Evolutionary conservation across 768 basidiomycete species (phyloP).

Genomic region (Kwoniella sp.): DNA sequence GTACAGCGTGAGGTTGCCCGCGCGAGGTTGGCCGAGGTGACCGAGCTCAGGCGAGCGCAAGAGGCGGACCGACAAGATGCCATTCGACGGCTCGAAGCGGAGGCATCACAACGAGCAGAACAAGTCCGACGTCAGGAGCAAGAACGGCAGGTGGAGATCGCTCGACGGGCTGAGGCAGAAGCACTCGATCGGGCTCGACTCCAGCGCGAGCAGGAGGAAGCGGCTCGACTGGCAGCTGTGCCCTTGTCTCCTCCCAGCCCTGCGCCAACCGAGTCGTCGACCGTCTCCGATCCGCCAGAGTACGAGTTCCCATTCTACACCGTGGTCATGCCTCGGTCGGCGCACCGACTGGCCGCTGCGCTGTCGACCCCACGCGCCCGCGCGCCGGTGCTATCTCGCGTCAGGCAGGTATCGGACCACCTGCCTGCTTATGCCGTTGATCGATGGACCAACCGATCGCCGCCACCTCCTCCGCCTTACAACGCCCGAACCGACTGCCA

Average conservation of each 20-base stretch:
- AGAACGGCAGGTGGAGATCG: not conserved
- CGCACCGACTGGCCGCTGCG: not conserved
- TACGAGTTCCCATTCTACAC: slow-evolving; percentile 22
- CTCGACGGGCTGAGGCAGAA: not conserved
- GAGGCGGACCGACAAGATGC: slow-evolving; percentile 1
- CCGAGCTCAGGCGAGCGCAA: slow-evolving; percentile 2
- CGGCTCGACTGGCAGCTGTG: not conserved
- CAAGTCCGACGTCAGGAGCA: not conserved
- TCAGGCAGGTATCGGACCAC: not conserved
- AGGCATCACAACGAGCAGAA: not conserved
- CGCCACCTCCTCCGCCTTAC: slow-evolving; percentile 39
- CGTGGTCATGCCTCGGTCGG: slow-evolving; percentile 6
- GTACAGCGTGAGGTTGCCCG: not conserved
- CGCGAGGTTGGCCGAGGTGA: slow-evolving; percentile 1
- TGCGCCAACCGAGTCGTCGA: slow-evolving; percentile 5
- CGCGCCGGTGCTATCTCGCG: not conserved
- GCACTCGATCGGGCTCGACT: not conserved
- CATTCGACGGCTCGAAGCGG: not conserved
- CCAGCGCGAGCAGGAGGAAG: slow-evolving; percentile 1
- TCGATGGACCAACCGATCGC: slow-evolving; percentile 23
- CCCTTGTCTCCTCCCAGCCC: not conserved
- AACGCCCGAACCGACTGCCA: slow-evolving; percentile 36
- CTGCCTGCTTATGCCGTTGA: slow-evolving; percentile 9
- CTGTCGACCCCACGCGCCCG: too few species aligned
- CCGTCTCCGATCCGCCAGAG: slow-evolving; percentile 17